These are phyloP conservation scores for Hymenoscyphus fructigenus DNA, from an alignment of 2,329 filamentous ascomycete species.

Conservation along the genomic window DNA sequence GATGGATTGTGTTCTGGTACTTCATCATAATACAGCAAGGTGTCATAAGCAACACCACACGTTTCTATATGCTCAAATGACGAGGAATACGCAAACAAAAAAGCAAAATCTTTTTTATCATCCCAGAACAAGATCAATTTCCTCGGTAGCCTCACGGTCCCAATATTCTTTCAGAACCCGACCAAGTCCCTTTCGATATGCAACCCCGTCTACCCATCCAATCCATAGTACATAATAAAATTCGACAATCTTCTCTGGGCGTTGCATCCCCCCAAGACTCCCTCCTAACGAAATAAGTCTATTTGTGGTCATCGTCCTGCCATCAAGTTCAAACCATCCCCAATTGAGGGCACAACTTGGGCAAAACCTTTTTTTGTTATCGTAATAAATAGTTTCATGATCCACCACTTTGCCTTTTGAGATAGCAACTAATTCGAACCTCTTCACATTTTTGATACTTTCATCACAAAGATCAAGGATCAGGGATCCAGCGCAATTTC, in stretches of 20 bases:
- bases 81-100: no score
- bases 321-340: background rate
- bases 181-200: background rate
- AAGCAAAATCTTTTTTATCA: background rate
- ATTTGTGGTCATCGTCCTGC: background rate
- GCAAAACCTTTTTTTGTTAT: background rate
- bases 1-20: no score
- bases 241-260: background rate
- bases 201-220: background rate
- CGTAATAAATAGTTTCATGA: background rate
- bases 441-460: background rate
- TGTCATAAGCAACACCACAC: background rate
- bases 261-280: background rate
- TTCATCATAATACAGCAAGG: no score
- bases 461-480: background rate
- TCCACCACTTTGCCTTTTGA: background rate
- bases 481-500: background rate
- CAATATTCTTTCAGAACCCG: background rate
- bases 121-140: background rate
- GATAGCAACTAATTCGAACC: background rate
- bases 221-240: constrained; percentile 6
- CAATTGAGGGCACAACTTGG: background rate
- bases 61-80: background rate
- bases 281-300: background rate
- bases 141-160: background rate